These are phyloP conservation scores for Apiospora aurea DNA, from an alignment of 2,329 filamentous ascomycete genomes.

Conservation along the genomic window DNA sequence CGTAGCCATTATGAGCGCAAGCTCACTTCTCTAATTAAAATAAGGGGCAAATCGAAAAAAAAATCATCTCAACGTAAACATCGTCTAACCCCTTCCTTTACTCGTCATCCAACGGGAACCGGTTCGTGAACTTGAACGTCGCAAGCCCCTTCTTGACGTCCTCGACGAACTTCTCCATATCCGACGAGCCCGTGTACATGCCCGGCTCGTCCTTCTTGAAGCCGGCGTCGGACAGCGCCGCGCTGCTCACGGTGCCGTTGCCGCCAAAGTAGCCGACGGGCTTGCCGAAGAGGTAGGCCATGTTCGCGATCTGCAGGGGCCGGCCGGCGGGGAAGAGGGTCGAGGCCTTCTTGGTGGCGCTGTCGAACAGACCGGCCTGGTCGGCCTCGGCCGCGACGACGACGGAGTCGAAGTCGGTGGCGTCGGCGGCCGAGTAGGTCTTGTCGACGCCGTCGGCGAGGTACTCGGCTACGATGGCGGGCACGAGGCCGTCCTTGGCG, in stretches of 20 bases:
- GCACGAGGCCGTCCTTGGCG: conserved; percentile 57
- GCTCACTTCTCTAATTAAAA: conserved; percentile 14
- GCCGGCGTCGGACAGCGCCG: conserved; percentile 56
- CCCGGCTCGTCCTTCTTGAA: conserved; percentile 51
- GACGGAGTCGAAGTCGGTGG: conserved; percentile 68
- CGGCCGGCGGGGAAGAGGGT: conserved; percentile 69
- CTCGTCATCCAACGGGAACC: conserved; percentile 64
- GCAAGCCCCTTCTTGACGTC: conserved; percentile 64
- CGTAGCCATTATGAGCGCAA: background rate
- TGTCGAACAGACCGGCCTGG: conserved; percentile 53
- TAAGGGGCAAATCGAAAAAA: background rate
- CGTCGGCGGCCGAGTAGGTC: conserved; percentile 72
- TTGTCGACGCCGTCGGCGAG: conserved; percentile 61
- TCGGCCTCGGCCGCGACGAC: conserved; percentile 63
- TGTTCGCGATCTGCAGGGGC: conserved; percentile 67
- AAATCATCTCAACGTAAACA: background rate
- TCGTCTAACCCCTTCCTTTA: background rate
- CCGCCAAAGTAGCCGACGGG: conserved; percentile 63
- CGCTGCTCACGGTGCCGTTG: conserved; percentile 6
- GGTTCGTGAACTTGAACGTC: conserved; percentile 70
- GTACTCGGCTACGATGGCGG: conserved; percentile 67
- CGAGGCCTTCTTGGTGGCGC: conserved; percentile 44
- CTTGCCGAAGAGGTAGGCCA: conserved; percentile 74
- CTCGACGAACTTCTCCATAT: conserved; percentile 48
- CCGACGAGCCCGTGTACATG: conserved; percentile 45